A percentile compares a stretch with the other conserved stretches of the same genome.
Conservation (phyloP, 441 rosid species). For the Melastoma candidum region DNA sequence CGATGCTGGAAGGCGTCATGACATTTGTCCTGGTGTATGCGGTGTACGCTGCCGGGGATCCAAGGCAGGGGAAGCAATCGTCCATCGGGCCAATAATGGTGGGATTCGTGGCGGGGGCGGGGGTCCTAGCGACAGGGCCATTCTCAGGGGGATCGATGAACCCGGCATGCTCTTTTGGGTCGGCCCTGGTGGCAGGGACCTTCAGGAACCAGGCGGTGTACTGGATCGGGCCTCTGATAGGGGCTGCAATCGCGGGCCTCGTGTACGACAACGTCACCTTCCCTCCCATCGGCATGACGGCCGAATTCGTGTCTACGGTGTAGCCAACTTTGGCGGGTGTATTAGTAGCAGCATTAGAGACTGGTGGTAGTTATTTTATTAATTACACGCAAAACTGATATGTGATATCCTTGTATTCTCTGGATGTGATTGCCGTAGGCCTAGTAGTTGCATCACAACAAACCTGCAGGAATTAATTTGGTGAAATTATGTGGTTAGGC, state of each 20-base stretch:
- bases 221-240: conserved; percentile 91
- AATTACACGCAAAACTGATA: no score
- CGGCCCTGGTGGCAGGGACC: conserved; percentile 56
- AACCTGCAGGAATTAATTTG: no score
- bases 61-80: conserved; percentile 31
- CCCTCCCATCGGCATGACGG: conserved; percentile 13
- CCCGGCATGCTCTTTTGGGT: conserved; percentile 78
- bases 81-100: conserved; percentile 48
- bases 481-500: no score
- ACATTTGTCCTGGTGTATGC: conserved; percentile 67
- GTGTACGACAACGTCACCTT: conserved; percentile 54
- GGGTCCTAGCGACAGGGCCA: conserved; percentile 60
- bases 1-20: conserved; percentile 59
- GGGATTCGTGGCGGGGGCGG: conserved; percentile 71
- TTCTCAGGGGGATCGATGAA: conserved; percentile 92
- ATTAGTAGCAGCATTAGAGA: no score
- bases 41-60: conserved; percentile 50
- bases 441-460: no score
- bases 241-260: conserved; percentile 66
- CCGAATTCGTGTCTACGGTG: no score
- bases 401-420: no score
- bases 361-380: no score
- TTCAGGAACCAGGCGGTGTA: conserved; percentile 90
- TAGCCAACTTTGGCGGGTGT: no score
- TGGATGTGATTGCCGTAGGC: no score